Percentiles rank a stretch among this genome's conserved stretches.
Conservation (phyloP, 768 basidiomycete species). For the Pleurotus djamor region DNA sequence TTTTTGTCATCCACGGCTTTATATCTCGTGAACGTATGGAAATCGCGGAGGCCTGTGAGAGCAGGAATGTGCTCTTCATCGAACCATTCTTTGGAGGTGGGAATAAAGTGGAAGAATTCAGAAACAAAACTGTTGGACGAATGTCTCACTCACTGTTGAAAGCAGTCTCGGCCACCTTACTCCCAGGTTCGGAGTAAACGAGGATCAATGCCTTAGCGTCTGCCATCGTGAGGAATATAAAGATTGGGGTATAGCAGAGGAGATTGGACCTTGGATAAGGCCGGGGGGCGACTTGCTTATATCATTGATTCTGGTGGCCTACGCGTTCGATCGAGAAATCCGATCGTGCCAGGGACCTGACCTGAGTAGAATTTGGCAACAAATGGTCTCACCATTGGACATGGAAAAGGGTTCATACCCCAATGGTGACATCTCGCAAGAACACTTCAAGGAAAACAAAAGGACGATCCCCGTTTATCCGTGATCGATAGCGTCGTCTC, state of each 20-base stretch:
- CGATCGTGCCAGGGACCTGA: too few species aligned
- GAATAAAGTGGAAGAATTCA: not conserved
- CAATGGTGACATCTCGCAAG: too few species aligned
- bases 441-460: too few species aligned
- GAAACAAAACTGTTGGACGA: not conserved
- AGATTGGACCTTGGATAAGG: not conserved
- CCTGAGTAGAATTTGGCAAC: too few species aligned
- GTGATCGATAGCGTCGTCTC: too few species aligned
- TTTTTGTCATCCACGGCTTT: constrained; percentile 19
- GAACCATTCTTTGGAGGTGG: constrained; percentile 25
- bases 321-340: too few species aligned
- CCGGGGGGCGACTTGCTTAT: too few species aligned
- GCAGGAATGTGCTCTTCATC: constrained; percentile 27
- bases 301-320: too few species aligned
- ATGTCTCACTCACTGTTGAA: not conserved
- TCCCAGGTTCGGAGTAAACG: not conserved
- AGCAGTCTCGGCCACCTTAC: not conserved
- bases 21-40: constrained; percentile 23
- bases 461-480: too few species aligned
- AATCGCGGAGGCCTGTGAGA: constrained; percentile 21
- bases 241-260: not conserved
- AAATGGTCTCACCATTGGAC: too few species aligned
- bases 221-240: not conserved
- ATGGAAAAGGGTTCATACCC: too few species aligned
- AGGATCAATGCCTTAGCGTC: not conserved